Evolutionary conservation across 306 rosid species (phyloP).

Genomic region (Lagenaria siceraria): DNA sequence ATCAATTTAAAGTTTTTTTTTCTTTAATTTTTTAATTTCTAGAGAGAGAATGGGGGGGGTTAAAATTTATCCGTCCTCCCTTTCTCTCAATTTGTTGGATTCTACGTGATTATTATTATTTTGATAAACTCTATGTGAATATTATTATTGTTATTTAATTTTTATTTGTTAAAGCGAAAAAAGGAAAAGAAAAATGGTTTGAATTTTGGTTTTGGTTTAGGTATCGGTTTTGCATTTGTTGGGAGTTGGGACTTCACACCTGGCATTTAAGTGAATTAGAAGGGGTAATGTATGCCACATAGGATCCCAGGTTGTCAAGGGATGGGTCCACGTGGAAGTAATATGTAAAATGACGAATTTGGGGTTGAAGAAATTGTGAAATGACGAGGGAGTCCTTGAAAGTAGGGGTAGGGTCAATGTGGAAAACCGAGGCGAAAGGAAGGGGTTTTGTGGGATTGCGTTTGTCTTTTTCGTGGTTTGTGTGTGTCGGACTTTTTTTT

Average conservation of each 20-base stretch:
- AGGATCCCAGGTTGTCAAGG: conserved; percentile 17
- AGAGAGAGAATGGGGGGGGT: conserved; percentile 6
- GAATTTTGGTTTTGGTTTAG: background rate
- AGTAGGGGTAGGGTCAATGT: conserved; percentile 19
- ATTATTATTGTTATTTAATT: background rate
- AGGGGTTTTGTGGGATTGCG: conserved; percentile 21
- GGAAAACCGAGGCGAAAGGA: conserved; percentile 21
- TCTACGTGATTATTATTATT: background rate
- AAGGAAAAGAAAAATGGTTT: background rate
- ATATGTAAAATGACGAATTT: conserved; percentile 1
- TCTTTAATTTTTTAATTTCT: background rate
- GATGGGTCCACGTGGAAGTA: background rate
- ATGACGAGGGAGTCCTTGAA: conserved; percentile 9
- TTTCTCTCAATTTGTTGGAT: conserved; percentile 1
- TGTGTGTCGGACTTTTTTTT: conserved; percentile 1
- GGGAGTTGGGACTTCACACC: conserved; percentile 39
- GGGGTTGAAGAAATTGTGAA: background rate
- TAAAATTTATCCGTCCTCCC: background rate
- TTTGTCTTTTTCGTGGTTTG: conserved; percentile 23
- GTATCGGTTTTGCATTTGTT: conserved; percentile 13
- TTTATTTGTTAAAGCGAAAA: conserved; percentile 3
- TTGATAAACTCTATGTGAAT: background rate
- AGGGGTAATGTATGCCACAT: conserved; percentile 12
- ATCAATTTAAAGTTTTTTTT: too few relatives aligned
- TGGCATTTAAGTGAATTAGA: conserved; percentile 7